These are phyloP conservation scores for Angomonas deanei DNA, from an alignment of 208 protist species.

Conservation along the genomic window DNA sequence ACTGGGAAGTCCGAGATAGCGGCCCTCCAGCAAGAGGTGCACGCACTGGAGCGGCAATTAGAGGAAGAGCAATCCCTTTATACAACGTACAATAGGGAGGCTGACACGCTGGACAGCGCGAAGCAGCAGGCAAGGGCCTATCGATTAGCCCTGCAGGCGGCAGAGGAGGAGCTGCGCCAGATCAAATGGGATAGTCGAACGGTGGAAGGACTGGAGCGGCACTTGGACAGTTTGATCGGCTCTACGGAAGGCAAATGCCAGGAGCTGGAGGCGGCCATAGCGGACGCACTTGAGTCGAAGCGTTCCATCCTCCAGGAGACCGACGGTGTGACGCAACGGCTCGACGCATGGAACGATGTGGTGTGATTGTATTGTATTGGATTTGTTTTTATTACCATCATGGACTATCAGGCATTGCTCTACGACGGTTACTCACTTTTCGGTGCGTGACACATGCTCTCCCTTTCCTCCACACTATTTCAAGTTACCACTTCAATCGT, in stretches of 20 bases:
- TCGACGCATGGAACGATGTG: background rate
- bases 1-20: background rate
- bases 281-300: background rate
- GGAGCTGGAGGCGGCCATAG: background rate
- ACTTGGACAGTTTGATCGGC: background rate
- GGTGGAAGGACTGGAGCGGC: constrained; percentile 1
- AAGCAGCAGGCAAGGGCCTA: constrained; percentile 3
- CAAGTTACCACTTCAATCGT: too few relatives aligned
- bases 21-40: background rate
- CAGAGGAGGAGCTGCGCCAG: background rate
- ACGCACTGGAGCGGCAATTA: background rate
- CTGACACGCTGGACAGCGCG: background rate
- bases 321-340: background rate
- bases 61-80: background rate
- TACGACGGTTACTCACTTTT: too few relatives aligned
- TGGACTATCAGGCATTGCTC: background rate
- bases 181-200: background rate
- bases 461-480: too few relatives aligned
- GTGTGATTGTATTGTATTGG: background rate
- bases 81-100: background rate
- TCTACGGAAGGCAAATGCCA: background rate
- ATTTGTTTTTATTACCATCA: background rate
- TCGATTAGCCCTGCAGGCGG: background rate
- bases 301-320: background rate
- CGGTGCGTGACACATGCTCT: too few relatives aligned